Base-by-base conservation (phyloP, 352 stramenopile genomes). In the Chrysophaeum taylorii region DNA sequence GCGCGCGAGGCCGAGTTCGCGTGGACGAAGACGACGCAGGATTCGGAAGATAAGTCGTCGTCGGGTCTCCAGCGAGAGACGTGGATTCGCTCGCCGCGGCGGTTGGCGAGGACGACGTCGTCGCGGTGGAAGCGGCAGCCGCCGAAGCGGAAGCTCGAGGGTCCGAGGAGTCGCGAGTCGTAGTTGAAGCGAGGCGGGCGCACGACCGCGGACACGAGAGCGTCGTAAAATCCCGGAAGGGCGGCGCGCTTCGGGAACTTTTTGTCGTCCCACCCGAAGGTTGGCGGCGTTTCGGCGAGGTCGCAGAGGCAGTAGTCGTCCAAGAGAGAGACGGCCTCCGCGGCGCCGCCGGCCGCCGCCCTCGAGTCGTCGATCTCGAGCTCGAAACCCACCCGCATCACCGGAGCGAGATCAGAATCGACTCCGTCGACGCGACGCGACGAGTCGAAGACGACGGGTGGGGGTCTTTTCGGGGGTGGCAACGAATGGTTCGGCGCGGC, bases 161-260 rank as follows among this genome's bases (percentile, higher is more conserved):
- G 75, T 0, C 86, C 85, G 18, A 92, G 82, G 43, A 79, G 76
- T 1, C 79, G 50, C 12, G 81, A 27, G 36, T 76, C 33, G 74
- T 92, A 92, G 29, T 75, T 69, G 53, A 76, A 76, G 54, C 86
- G 85, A 68, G 79, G 75, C 33, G 86, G 86, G 1, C 86, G 86
- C 54, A 91, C 89, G 31, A 92, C 75, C 18, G 83, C 76, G 72
- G 83, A 71, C 43, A 92, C 85, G 9, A 91, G 81, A 73, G 88
- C 79, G 64, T 85, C 79, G 73, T 90, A 92, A 61, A 84, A 79
- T 35, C 85, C 84, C 45, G 79, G 83, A 33, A 92, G 73, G 50
- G 89, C 64, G n/a, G n/a, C 64, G 90, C 78, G 75, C 89, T 88
- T 70, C 89, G 74, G 54, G 82, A 88, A 52, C 85, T 78, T 75